Base-by-base conservation (phyloP, 768 basidiomycete species). In the Cyathus striatus region DNA sequence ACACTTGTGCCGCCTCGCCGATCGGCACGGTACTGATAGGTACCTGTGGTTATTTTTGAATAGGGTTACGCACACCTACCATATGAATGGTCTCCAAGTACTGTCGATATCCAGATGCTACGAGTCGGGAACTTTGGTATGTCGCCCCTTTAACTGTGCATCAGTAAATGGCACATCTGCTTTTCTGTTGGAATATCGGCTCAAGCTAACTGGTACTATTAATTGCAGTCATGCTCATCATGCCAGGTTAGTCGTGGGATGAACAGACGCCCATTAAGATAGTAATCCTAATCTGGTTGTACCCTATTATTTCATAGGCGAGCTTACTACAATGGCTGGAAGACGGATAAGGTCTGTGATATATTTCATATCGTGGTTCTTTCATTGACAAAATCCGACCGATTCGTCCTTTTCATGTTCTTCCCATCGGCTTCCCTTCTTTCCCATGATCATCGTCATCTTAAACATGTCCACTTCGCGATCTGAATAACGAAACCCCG, bases 321-420 rank as follows among this genome's bases (percentile, higher is more conserved):
- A 90, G 59, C 60, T 87, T 44, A 90, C 87, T 4, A 90, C 88
- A 2, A 90, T 90, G 88, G 72, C 85, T 27, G 87, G 87, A 12
- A 65, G 88, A 46, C 75, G 88, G 30, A 69, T 90, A 43, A 75
- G 86, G 83, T 85, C 44, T 38, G 76, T 58, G 5, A 40, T 25
- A 45, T 47, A 23, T 42, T 20, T 40, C 16, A 9, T 40, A n/a
- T n/a, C n/a, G n/a, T n/a, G n/a, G n/a, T n/a, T n/a, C n/a, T n/a
- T n/a, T n/a, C n/a, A n/a, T 40, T 51, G 47, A 27, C 52, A 54
- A 20, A 43, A n/a, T n/a, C n/a, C 36, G 30, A 54, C 58, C 21
- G 40, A 57, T 24, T 61, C 60, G 47, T 59, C 63, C 23, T 60
- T 59, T 0, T 54, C 56, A 10, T 59, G 27, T 40, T 36, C 42